These are phyloP conservation scores for Apiotrichum siamense DNA, from an alignment of 1,284 basidiomycete genomes.

Conservation along the genomic window DNA sequence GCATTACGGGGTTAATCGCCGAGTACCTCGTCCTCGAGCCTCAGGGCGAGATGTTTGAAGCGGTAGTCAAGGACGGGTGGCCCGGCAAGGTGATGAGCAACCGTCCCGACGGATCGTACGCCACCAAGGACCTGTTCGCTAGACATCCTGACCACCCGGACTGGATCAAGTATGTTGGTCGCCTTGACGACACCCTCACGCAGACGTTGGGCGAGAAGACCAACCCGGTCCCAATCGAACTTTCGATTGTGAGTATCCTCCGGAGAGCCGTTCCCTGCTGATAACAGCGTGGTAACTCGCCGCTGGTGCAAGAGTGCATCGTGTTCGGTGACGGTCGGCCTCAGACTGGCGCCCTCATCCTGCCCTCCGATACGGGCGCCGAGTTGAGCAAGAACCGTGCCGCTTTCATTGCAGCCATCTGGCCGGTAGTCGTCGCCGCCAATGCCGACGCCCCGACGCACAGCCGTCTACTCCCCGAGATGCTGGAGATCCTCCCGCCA, in stretches of 20 bases:
- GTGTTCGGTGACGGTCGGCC: slow-evolving; percentile 57
- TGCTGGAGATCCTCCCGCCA: slow-evolving; percentile 52
- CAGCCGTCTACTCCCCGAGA: slow-evolving; percentile 53
- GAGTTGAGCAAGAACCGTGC: slow-evolving; percentile 47
- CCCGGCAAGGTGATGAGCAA: slow-evolving; percentile 55
- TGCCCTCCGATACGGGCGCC: slow-evolving; percentile 53
- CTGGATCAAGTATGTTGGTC: slow-evolving; percentile 56
- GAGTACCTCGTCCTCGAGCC: slow-evolving; percentile 52
- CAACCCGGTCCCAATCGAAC: slow-evolving; percentile 51
- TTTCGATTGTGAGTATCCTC: slow-evolving; percentile 34
- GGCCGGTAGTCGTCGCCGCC: slow-evolving; percentile 53
- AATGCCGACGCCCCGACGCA: slow-evolving; percentile 55
- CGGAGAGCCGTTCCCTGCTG: not conserved
- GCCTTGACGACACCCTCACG: slow-evolving; percentile 56
- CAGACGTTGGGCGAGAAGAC: slow-evolving; percentile 55
- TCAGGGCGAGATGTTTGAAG: slow-evolving; percentile 53
- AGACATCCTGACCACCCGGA: slow-evolving; percentile 49
- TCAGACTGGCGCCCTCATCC: slow-evolving; percentile 55
- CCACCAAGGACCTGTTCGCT: slow-evolving; percentile 57
- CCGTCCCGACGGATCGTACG: slow-evolving; percentile 56
- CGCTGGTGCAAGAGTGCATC: slow-evolving; percentile 52
- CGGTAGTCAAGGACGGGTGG: slow-evolving; percentile 56
- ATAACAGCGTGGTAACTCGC: slow-evolving; percentile 42
- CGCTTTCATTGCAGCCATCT: slow-evolving; percentile 46
- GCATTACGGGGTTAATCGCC: slow-evolving; percentile 45